Percentiles rank a stretch among this genome's conserved stretches.
phyloP scores from a whole-genome alignment of 164 flowering plant genomes.

The Aristolochia fimbriata region DNA sequence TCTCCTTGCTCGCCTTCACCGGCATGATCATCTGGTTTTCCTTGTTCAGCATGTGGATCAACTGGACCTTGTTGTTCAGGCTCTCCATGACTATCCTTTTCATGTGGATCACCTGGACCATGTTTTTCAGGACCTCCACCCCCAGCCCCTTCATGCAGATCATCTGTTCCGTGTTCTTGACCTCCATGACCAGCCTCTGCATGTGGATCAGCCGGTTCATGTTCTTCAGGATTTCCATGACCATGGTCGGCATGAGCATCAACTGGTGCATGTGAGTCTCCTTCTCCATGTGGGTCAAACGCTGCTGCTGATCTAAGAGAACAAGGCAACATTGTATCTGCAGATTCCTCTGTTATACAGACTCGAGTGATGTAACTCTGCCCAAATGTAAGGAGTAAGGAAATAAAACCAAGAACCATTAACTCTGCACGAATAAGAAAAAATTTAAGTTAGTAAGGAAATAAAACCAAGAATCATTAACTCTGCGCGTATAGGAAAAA shows the following conservation, averaged over 20 bases:
- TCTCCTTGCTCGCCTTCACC: no score
- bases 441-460: constrained; percentile 35
- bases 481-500: constrained; percentile 24
- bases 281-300: neutral
- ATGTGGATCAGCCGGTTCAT: no score
- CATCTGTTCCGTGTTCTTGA: neutral
- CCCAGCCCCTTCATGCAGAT: neutral
- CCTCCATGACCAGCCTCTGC: no score
- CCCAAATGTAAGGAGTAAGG: constrained; percentile 44
- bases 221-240: no score
- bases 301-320: constrained; percentile 11
- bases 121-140: no score
- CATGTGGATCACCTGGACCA: no score
- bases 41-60: no score
- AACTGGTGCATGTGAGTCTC: no score
- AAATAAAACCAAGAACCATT: constrained; percentile 68
- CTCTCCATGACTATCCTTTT: no score
- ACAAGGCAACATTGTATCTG: constrained; percentile 55
- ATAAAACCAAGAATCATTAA: constrained; percentile 68
- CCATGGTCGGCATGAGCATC: no score
- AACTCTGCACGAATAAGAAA: constrained; percentile 30
- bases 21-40: no score
- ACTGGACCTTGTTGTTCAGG: no score
- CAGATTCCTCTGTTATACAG: constrained; percentile 34
- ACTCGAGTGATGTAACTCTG: constrained; percentile 40